Conservation (phyloP, 1,284 basidiomycete species). For the Papiliotrema nemorosa region DNA sequence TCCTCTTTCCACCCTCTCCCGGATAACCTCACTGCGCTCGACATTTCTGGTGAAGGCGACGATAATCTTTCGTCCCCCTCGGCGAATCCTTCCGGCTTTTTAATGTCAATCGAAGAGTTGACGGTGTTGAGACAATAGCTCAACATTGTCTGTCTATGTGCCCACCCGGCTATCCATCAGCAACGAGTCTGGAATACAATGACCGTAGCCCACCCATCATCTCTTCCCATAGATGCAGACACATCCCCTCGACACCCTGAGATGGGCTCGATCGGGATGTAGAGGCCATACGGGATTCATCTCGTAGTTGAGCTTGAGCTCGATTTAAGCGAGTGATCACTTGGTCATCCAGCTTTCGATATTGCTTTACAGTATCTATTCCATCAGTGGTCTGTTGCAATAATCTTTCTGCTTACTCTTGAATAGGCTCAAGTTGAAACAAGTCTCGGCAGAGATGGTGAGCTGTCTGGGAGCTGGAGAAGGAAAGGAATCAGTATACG, state of each 20-base stretch:
- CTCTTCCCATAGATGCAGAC: conserved; percentile 73
- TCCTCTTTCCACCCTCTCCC: conserved; percentile 62
- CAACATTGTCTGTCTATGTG: conserved; percentile 69
- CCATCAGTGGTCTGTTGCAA: conserved; percentile 1
- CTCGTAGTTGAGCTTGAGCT: conserved; percentile 72
- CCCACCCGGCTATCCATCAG: conserved; percentile 67
- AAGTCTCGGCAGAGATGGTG: conserved; percentile 53
- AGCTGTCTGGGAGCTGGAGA: conserved; percentile 37
- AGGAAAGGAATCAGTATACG: conserved; percentile 49
- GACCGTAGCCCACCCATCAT: conserved; percentile 62
- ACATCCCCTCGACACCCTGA: conserved; percentile 57
- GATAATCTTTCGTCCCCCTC: conserved; percentile 15
- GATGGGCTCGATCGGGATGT: too few species aligned
- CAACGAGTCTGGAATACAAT: neutral
- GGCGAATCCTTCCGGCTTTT: conserved; percentile 47
- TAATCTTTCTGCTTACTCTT: conserved; percentile 60
- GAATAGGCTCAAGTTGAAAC: conserved; percentile 73
- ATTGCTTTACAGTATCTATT: conserved; percentile 76
- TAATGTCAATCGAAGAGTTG: conserved; percentile 62
- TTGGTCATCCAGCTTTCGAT: conserved; percentile 74
- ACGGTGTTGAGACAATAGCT: conserved; percentile 73
- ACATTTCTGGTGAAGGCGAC: conserved; percentile 5
- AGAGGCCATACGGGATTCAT: conserved; percentile 48
- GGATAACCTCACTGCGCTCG: conserved; percentile 35
- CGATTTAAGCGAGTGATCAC: conserved; percentile 81